Conservation (phyloP, 78 protist species). For the Dictyostelium discoideum region dicty_2.7 NC_007088.5:4488501-4489000, state of each 20-base stretch:
- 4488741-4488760: constrained; percentile 45
- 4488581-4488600: too few relatives aligned
- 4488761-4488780: constrained; percentile 33
- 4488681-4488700: constrained; percentile 1
- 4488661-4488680: constrained; percentile 1
- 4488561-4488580: too few relatives aligned
- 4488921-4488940: background rate
- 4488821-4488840: constrained; percentile 8
- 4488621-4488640: too few relatives aligned
- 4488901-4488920: constrained; percentile 28
- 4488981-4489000: constrained; percentile 73
- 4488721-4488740: background rate
- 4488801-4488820: constrained; percentile 9
- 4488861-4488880: background rate
- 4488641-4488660: background rate
- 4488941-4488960: constrained; percentile 66
- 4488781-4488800: constrained; percentile 35
- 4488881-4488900: constrained; percentile 43
- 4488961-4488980: constrained; percentile 55
- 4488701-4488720: background rate
- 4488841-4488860: constrained; percentile 24
- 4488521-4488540: too few relatives aligned
- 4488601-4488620: too few relatives aligned
- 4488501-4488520: too few relatives aligned
- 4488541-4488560: too few relatives aligned